These are phyloP conservation scores for Pinus albicaulis DNA, from an alignment of 75 land plant genomes.

Conservation along the genomic window DNA sequence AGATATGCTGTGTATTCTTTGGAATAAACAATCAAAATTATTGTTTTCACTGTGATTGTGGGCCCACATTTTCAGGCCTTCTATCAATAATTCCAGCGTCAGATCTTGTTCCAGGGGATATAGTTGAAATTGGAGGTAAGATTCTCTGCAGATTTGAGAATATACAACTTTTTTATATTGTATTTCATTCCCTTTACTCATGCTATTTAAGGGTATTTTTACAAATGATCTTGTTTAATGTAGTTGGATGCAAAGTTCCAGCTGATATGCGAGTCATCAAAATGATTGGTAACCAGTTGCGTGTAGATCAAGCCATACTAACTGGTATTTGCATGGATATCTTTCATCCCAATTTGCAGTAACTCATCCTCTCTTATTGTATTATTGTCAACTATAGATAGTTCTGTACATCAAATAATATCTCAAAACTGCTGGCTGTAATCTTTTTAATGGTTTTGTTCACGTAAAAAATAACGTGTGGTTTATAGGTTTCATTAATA, in stretches of 20 bases:
- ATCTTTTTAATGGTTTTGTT: neutral
- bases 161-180: neutral
- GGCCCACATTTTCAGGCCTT: slow-evolving; percentile 65
- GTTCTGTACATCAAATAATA: neutral
- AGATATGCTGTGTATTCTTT: neutral
- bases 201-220: neutral
- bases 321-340: slow-evolving; percentile 60
- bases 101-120: slow-evolving; percentile 99
- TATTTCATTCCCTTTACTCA: neutral
- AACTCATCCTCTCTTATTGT: neutral
- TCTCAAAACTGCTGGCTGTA: neutral
- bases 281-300: slow-evolving; percentile 75
- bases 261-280: slow-evolving; percentile 97
- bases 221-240: neutral
- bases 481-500: neutral
- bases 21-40: neutral
- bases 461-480: neutral
- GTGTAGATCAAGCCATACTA: slow-evolving; percentile 98
- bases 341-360: neutral
- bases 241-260: slow-evolving; percentile 96
- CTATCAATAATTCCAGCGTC: slow-evolving; percentile 91
- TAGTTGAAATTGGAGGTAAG: slow-evolving; percentile 94
- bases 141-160: neutral
- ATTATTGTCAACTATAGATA: neutral
- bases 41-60: neutral